Evolutionary conservation across 1,284 basidiomycete genomes (phyloP).

Genomic region (Veloboletus limbatus): DNA sequence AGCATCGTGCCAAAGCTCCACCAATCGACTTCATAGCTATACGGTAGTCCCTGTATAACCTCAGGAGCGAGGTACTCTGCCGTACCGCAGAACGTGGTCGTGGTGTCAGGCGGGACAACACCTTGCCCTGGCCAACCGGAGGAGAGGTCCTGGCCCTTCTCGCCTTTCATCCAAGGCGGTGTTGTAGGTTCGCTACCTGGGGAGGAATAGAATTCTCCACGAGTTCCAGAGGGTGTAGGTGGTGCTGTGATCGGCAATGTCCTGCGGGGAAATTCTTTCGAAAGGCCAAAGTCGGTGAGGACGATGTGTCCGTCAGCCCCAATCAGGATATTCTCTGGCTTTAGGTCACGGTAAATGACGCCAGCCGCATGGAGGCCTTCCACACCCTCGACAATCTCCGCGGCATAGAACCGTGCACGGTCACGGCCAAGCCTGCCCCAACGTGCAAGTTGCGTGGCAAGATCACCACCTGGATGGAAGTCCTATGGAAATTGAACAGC

Average conservation of each 20-base stretch:
- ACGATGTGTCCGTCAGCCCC: slow-evolving; percentile 93
- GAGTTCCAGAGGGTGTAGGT: slow-evolving; percentile 52
- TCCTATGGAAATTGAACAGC: slow-evolving; percentile 51
- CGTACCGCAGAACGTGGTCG: slow-evolving; percentile 86
- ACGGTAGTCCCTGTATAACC: slow-evolving; percentile 87
- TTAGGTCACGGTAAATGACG: slow-evolving; percentile 87
- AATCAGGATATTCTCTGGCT: slow-evolving; percentile 94
- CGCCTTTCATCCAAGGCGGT: slow-evolving; percentile 72
- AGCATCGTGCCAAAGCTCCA: slow-evolving; percentile 98
- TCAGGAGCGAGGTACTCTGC: slow-evolving; percentile 94
- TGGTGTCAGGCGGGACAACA: slow-evolving; percentile 56
- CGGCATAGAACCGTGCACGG: slow-evolving; percentile 92
- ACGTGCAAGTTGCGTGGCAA: slow-evolving; percentile 93
- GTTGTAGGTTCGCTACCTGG: slow-evolving; percentile 47
- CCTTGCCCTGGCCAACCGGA: slow-evolving; percentile 54
- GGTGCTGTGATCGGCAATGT: slow-evolving; percentile 46
- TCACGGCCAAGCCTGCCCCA: slow-evolving; percentile 92
- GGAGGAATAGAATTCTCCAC: slow-evolving; percentile 47
- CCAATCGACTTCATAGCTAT: slow-evolving; percentile 96
- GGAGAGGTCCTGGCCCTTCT: slow-evolving; percentile 46
- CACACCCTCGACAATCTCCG: slow-evolving; percentile 93
- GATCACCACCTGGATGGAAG: slow-evolving; percentile 94
- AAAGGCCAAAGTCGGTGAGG: slow-evolving; percentile 92
- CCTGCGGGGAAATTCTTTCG: slow-evolving; percentile 77
- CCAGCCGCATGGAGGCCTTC: slow-evolving; percentile 87